Conservation (phyloP, 495 filamentous ascomycete genomes). For the Lasiosphaeris hirsuta region DNA sequence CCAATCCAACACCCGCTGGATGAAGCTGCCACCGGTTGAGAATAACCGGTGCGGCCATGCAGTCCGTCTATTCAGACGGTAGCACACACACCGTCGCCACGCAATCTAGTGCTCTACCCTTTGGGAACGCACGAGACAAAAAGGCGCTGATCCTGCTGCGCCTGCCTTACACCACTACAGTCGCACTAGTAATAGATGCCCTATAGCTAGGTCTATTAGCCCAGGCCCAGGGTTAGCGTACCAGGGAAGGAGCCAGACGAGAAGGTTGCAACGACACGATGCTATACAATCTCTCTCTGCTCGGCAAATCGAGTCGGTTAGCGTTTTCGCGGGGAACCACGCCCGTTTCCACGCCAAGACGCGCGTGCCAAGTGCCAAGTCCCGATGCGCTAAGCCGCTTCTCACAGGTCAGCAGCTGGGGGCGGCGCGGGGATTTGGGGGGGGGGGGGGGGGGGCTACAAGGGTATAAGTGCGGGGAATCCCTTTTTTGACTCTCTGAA, state of each 20-base stretch:
- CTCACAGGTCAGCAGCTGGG: not conserved
- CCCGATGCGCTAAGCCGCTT: not conserved
- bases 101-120: no score
- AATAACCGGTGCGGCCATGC: constrained; percentile 13
- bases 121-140: no score
- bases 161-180: no score
- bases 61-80: not conserved
- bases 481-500: no score
- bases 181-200: no score
- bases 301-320: constrained; percentile 10
- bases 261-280: not conserved
- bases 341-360: constrained; percentile 2
- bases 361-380: constrained; percentile 2
- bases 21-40: constrained; percentile 8
- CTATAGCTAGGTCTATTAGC: no score
- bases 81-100: not conserved
- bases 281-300: not conserved
- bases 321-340: constrained; percentile 11
- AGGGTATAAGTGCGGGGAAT: no score
- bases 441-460: no score
- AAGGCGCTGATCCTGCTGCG: no score
- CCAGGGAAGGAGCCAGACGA: not conserved
- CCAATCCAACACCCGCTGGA: constrained; percentile 7
- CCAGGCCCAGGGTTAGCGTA: no score
- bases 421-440: not conserved